These are phyloP conservation scores for Physcomitrium patens DNA, from an alignment of 225 moss, liverwort and hornwort species.

Conservation along the genomic window DNA sequence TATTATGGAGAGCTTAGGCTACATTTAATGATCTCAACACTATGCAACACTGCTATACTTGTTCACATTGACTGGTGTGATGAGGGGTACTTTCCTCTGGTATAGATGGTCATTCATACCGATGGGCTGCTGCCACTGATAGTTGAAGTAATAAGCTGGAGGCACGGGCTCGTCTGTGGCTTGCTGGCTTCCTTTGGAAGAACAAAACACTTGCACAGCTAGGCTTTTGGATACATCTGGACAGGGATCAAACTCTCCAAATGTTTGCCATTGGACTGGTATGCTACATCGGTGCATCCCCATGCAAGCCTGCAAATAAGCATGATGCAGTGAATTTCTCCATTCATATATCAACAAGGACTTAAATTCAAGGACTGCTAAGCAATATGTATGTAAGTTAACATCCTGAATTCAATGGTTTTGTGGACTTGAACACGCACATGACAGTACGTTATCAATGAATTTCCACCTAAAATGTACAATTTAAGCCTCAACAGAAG, in stretches of 20 bases:
- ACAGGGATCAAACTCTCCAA: conserved; percentile 77
- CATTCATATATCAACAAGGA: too few species aligned
- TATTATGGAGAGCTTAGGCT: too few species aligned
- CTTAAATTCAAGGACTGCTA: too few species aligned
- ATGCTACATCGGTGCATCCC: conserved; percentile 65
- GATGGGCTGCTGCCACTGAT: conserved; percentile 51
- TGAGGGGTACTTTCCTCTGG: conserved; percentile 38
- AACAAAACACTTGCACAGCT: conserved; percentile 73
- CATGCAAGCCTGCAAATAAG: conserved; percentile 66
- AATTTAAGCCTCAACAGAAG: too few species aligned
- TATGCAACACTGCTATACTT: too few species aligned
- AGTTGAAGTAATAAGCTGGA: conserved; percentile 33
- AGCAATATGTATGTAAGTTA: too few species aligned
- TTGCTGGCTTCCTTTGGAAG: conserved; percentile 25
- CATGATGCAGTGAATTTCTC: conserved; percentile 12
- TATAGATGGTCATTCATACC: conserved; percentile 23
- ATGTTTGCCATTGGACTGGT: conserved; percentile 50
- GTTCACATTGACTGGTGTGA: too few species aligned
- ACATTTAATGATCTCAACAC: too few species aligned
- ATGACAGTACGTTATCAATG: too few species aligned
- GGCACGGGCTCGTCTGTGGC: conserved; percentile 24
- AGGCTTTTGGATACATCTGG: conserved; percentile 64
- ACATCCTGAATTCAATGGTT: too few species aligned
- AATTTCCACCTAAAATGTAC: too few species aligned
- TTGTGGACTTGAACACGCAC: too few species aligned